Evolutionary conservation across 257 asterid genomes (phyloP).

Genomic region (Striga asiatica): DNA sequence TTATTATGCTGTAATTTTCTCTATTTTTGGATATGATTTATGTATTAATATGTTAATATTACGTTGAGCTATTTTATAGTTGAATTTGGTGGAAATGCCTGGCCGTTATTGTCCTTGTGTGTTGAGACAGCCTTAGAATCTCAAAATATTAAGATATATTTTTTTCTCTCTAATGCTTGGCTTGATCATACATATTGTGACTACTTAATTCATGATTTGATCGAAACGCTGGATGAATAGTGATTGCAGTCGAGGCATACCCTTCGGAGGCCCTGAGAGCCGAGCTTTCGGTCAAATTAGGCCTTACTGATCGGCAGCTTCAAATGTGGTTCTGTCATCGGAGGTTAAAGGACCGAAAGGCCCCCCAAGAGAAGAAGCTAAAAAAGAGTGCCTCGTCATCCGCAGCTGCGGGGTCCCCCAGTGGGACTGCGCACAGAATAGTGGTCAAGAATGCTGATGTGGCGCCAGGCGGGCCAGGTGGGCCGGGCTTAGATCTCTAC

Average conservation of each 20-base stretch:
- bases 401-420: constrained; percentile 26
- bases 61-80: background rate
- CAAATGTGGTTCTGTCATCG: constrained; percentile 99
- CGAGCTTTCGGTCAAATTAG: constrained; percentile 65
- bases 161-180: background rate
- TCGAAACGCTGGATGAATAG: background rate
- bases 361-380: constrained; percentile 37
- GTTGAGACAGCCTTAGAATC: background rate
- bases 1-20: no score
- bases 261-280: constrained; percentile 76
- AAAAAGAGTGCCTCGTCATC: constrained; percentile 33
- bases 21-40: background rate
- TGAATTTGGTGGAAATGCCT: no score
- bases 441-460: constrained; percentile 23
- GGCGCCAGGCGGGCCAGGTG: constrained; percentile 28
- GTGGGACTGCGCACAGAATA: constrained; percentile 29
- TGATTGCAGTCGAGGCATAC: constrained; percentile 50
- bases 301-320: constrained; percentile 77
- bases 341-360: constrained; percentile 81
- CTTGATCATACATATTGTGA: background rate
- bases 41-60: background rate
- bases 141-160: background rate
- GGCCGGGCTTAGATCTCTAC: constrained; percentile 30
- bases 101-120: no score
- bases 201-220: background rate